phyloP scores from a whole-genome alignment of 2,329 filamentous ascomycete species.

The Penicillium sp. region DNA sequence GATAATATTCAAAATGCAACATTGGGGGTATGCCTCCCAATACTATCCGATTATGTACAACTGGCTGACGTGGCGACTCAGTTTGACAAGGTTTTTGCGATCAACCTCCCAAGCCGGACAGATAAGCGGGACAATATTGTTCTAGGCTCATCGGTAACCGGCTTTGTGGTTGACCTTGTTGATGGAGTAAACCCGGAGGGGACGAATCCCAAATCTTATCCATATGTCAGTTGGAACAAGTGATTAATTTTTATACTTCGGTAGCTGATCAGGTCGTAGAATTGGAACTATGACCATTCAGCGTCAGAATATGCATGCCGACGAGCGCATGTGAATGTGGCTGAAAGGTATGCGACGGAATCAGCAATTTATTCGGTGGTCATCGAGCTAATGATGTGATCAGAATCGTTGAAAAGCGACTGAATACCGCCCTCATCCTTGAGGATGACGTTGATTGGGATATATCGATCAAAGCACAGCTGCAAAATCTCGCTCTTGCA shows the following conservation, averaged over 20 bases:
- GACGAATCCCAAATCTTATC: slow-evolving; percentile 16
- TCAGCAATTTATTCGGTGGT: no score
- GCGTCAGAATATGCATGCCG: slow-evolving; percentile 19
- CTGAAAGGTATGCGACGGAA: slow-evolving; percentile 13
- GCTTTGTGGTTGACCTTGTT: slow-evolving; percentile 18
- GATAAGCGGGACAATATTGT: slow-evolving; percentile 25
- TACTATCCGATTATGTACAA: no score
- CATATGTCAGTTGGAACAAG: slow-evolving; percentile 13
- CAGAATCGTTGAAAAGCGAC: slow-evolving; percentile 13
- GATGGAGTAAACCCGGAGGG: slow-evolving; percentile 16
- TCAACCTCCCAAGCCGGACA: slow-evolving; percentile 19
- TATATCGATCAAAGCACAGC: slow-evolving; percentile 50
- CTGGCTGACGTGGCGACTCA: background rate
- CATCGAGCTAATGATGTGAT: background rate
- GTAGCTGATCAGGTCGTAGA: slow-evolving; percentile 4
- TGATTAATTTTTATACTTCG: background rate
- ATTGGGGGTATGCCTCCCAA: no score
- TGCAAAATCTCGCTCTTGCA: slow-evolving; percentile 39
- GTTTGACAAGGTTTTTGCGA: slow-evolving; percentile 19
- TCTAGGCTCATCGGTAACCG: slow-evolving; percentile 18
- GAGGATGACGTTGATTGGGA: slow-evolving; percentile 63
- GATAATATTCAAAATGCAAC: no score
- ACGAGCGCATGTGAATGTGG: slow-evolving; percentile 22
- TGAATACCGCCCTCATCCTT: slow-evolving; percentile 29
- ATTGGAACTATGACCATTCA: slow-evolving; percentile 21